Evolutionary conservation across 148 eudicot genomes (phyloP).

Genomic region (Rhododendron mucronatum): DNA sequence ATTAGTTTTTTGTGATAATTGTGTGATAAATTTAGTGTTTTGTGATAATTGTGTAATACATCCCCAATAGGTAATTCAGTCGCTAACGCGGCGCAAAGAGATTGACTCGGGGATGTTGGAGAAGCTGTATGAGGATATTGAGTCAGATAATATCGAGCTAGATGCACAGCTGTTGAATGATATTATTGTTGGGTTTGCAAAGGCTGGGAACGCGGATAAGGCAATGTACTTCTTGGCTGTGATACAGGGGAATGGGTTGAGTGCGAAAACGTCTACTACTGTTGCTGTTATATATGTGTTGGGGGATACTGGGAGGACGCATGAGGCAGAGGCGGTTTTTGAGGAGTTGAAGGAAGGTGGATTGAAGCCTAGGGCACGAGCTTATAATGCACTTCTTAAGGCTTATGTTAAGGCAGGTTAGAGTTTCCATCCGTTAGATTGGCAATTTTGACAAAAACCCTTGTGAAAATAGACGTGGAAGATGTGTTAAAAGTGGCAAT

Average conservation of each 20-base stretch:
- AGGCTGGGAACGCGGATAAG: constrained; percentile 63
- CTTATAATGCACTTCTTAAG: constrained; percentile 89
- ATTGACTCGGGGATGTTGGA: constrained; percentile 57
- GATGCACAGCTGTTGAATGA: constrained; percentile 84
- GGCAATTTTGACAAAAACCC: background rate
- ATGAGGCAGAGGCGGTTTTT: constrained; percentile 88
- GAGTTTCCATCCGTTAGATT: background rate
- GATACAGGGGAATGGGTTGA: constrained; percentile 79
- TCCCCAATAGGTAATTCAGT: constrained; percentile 41
- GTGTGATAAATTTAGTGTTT: background rate
- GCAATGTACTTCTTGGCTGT: constrained; percentile 55
- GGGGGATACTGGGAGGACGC: constrained; percentile 70
- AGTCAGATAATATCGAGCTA: constrained; percentile 55
- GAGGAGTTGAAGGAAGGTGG: constrained; percentile 96
- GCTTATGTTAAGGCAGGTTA: constrained; percentile 62
- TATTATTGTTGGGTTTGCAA: constrained; percentile 75
- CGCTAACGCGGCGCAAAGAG: constrained; percentile 40
- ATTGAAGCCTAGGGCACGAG: constrained; percentile 71
- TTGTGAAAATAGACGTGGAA: background rate
- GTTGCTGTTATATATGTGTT: constrained; percentile 56
- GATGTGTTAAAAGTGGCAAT: background rate
- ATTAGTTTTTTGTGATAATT: background rate
- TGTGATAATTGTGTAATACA: background rate
- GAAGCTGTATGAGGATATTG: constrained; percentile 61
- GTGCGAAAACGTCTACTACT: constrained; percentile 56